Conservation (phyloP, 2,329 filamentous ascomycete species). For the Ophiostoma montium region DNA sequence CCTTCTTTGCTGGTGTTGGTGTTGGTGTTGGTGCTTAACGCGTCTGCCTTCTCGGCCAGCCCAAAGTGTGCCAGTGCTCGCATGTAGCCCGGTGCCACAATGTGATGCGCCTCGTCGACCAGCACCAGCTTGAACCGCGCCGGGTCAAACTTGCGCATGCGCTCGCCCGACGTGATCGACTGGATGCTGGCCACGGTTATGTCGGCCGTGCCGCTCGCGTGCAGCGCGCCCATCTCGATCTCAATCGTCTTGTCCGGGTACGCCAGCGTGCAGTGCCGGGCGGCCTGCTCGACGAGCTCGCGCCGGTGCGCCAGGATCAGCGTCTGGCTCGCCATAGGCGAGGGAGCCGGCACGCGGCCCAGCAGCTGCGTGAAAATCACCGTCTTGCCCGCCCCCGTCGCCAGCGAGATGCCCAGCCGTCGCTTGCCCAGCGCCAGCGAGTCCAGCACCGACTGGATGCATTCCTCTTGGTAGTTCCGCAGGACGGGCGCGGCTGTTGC, state of each 20-base stretch:
- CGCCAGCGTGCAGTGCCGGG: conserved; percentile 62
- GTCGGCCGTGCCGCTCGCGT: conserved; percentile 68
- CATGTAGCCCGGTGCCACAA: conserved; percentile 73
- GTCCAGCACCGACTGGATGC: conserved; percentile 64
- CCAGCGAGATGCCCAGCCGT: conserved; percentile 69
- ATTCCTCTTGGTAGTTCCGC: conserved; percentile 81
- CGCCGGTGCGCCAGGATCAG: conserved; percentile 84
- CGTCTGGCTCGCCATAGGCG: conserved; percentile 53
- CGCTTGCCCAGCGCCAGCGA: conserved; percentile 59
- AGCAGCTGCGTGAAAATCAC: conserved; percentile 97
- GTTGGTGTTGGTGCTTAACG: no score
- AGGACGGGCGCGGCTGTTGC: conserved; percentile 24
- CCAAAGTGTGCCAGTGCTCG: conserved; percentile 65
- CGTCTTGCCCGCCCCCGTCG: conserved; percentile 82
- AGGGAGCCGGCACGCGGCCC: conserved; percentile 49
- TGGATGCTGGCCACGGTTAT: conserved; percentile 88
- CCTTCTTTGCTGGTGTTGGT: conserved; percentile 24
- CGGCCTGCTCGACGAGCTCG: conserved; percentile 90
- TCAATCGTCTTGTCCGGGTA: conserved; percentile 76
- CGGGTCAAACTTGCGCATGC: conserved; percentile 74
- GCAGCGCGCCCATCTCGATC: conserved; percentile 74
- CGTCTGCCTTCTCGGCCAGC: conserved; percentile 34
- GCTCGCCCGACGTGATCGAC: conserved; percentile 56
- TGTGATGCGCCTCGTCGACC: conserved; percentile 95
- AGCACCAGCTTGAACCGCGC: conserved; percentile 72